Percentiles rank a stretch among this genome's conserved stretches.
These are phyloP conservation scores for Globisporangium yorkense DNA, from an alignment of 352 stramenopile species.

Conservation along the genomic window DNA sequence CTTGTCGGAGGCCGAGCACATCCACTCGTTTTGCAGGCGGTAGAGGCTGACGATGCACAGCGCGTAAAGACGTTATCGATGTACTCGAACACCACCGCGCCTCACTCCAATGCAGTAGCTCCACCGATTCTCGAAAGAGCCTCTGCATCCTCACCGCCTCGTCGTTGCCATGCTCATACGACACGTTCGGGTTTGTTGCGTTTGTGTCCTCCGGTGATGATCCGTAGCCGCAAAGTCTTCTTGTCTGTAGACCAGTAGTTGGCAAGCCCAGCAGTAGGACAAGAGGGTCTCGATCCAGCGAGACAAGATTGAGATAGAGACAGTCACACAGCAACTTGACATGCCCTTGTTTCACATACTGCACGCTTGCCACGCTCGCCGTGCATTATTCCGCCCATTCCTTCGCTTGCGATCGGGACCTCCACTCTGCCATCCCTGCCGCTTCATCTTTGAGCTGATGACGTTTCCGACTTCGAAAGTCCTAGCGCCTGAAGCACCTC, in stretches of 20 bases:
- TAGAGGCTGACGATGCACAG: conserved; percentile 24
- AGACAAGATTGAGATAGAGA: too few species aligned
- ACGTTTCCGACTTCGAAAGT: not conserved
- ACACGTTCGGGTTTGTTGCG: too few species aligned
- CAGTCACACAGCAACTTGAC: too few species aligned
- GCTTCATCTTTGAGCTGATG: not conserved
- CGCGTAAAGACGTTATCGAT: conserved; percentile 27
- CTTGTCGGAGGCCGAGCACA: conserved; percentile 9
- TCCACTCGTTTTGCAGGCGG: conserved; percentile 17
- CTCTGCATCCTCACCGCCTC: not conserved
- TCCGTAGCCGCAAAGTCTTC: too few species aligned
- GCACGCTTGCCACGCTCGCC: too few species aligned
- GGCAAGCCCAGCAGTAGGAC: too few species aligned
- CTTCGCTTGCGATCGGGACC: too few species aligned
- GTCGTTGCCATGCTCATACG: not conserved
- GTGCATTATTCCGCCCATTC: too few species aligned
- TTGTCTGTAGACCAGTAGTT: too few species aligned
- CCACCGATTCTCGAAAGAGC: not conserved
- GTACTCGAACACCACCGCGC: conserved; percentile 18
- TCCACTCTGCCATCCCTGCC: not conserved
- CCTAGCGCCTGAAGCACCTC: not conserved
- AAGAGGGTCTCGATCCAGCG: too few species aligned
- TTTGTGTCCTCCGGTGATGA: too few species aligned
- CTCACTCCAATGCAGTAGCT: not conserved
- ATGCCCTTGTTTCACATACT: too few species aligned